Evolutionary conservation across 139 green algal species (phyloP).

Genomic region (Haematococcus sp.): DNA sequence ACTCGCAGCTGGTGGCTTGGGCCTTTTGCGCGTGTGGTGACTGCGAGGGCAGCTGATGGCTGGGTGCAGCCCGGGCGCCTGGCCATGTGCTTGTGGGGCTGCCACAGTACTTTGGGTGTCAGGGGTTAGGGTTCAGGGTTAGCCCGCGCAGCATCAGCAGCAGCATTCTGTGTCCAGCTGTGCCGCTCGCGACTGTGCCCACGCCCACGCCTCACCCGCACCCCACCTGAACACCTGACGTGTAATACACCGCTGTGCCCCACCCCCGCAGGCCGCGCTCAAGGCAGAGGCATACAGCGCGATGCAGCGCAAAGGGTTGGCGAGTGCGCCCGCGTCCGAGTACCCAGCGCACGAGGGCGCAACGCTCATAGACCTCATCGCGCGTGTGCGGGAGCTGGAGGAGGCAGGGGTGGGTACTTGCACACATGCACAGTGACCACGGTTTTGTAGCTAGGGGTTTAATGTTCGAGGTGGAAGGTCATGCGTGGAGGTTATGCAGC

Average conservation of each 20-base stretch:
- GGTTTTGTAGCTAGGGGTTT: not conserved
- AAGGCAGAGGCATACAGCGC: conserved; percentile 13
- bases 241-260: too few relatives aligned
- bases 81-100: not conserved
- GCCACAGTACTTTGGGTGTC: too few relatives aligned
- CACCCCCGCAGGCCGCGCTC: not conserved
- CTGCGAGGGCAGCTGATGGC: not conserved
- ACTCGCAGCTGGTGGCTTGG: not conserved
- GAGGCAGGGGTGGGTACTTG: conserved; percentile 10
- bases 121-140: too few relatives aligned
- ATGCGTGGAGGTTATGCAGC: not conserved
- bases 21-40: not conserved
- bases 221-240: too few relatives aligned
- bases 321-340: not conserved
- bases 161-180: too few relatives aligned
- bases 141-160: too few relatives aligned
- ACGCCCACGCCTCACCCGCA: too few relatives aligned
- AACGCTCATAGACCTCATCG: conserved; percentile 17
- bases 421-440: too few relatives aligned
- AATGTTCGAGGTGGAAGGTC: not conserved
- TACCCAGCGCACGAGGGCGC: conserved; percentile 25
- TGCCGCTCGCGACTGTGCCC: too few relatives aligned
- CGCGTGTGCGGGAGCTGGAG: not conserved
- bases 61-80: not conserved
- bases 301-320: not conserved